These are phyloP conservation scores for Batkoa obscura DNA, from an alignment of 371 early-diverging fungal species.

Conservation along the genomic window DNA sequence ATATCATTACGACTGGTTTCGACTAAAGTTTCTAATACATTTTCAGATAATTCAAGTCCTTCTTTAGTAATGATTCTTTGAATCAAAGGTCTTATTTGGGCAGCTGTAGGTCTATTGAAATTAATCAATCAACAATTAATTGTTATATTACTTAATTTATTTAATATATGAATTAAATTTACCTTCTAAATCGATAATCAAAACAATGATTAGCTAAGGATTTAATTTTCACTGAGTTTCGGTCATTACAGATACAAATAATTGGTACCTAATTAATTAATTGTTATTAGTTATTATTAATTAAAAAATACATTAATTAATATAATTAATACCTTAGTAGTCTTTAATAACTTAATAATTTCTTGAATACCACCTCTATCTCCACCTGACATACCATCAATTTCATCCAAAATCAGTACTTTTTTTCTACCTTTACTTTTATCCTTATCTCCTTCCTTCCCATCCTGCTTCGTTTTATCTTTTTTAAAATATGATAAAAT, in stretches of 20 bases:
- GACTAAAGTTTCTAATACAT: constrained; percentile 79
- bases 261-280: constrained; percentile 63
- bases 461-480: too few species aligned
- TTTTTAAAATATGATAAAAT: too few species aligned
- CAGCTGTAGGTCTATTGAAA: constrained; percentile 20
- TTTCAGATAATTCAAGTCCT: constrained; percentile 50
- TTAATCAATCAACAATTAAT: background rate
- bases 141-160: background rate
- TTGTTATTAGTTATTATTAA: background rate
- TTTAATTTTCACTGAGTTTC: constrained; percentile 72
- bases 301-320: background rate
- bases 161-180: background rate
- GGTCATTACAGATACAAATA: constrained; percentile 99
- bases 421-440: too few species aligned
- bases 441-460: too few species aligned
- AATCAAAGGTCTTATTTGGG: constrained; percentile 51
- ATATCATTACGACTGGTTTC: constrained; percentile 78
- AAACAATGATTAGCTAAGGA: constrained; percentile 76
- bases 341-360: constrained; percentile 80
- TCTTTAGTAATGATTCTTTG: constrained; percentile 84
- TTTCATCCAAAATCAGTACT: constrained; percentile 98
- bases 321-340: constrained; percentile 37
- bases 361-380: constrained; percentile 96
- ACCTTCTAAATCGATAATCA: constrained; percentile 76
- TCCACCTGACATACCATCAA: constrained; percentile 98